Evolutionary conservation across 176 grass and related monocot species (phyloP), one percentile per base, ranked within the genome.

Genomic region (Zizania latifolia): DNA sequence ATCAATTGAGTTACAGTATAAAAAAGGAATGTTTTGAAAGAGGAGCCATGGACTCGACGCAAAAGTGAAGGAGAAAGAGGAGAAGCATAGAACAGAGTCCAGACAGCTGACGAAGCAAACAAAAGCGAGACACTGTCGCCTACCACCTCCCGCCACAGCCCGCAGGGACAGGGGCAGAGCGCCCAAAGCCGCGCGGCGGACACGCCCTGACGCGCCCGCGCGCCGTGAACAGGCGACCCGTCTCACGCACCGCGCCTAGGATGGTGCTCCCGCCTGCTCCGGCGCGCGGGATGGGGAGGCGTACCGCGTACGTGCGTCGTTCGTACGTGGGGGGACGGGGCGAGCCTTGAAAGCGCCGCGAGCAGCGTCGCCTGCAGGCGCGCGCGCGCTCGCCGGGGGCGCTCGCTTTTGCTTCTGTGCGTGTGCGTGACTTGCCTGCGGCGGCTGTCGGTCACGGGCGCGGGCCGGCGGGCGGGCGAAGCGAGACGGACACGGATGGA

Each of bases 261-360:
- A 1, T 33, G n/a, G 12, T 45, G 23, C 22, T 12, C 56, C 56
- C 7, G 11, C 29, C 72, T 32, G 56, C 44, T 38, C 72, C 14
- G 37, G 33, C 44, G n/a, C 62, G 60, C 54, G 55, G 40, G 71
- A 74, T 2, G 17, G 7, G n/a, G 0, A 16, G 27, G n/a, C 39
- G 58, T 64, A 7, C 41, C 12, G n/a, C 27, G 38, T 50, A 62
- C 29, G 35, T 44, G 33, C 6, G 34, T 36, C n/a, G 34, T 36
- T 36, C 34, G 34, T 36, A 36, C 34, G 34, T 6, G 34, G 34
- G 34, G 34, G 34, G 35, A 6, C 35, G 35, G 4, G 35, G 35
- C 36, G 36, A 38, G 36, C 38, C 74, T 58, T 78, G 58, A 73
- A 87, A 66, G 79, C 79, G 31, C 1, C 12, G 31, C 79, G n/a